Base-by-base conservation (phyloP, 2,329 filamentous ascomycete species). In the Bertia moriformis region DNA sequence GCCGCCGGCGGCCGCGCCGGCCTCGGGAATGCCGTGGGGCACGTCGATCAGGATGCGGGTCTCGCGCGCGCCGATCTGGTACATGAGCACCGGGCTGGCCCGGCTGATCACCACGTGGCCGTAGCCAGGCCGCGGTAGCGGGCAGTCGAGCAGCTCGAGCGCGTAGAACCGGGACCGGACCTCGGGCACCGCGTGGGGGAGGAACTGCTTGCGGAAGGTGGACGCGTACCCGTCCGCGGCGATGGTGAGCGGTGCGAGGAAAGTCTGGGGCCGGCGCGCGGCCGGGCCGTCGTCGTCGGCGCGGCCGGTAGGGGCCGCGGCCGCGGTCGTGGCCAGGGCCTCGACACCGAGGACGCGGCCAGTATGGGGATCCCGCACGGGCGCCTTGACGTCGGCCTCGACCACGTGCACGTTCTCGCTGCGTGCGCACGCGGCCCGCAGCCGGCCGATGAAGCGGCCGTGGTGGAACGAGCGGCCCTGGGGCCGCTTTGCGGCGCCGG, bases 41-140 rank as follows among this genome's bases (percentile, higher is more conserved):
- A 96, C 77, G 56, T 96, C 88, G 50, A 96, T 75, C 17, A 98
- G 72, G 12, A 82, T 83, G 46, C 91, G 78, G 1, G 91, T 98
- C 63, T 96, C 91, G 61, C 83, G 88, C 3, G 85, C 83, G 53
- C 91, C 89, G 55, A 98, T 98, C 62, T 96, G 91, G 66, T 98
- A 98, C 42, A 98, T 73, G 18, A 98, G 76, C 22, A 94, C 76
- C 0, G 77, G 66, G 44, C 58, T 67, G 36, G 74, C 71, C 45
- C 84, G 73, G 49, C 80, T 80, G 44, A 98, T 82, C 40, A 95
- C 68, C 46, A 98, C 89, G 58, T 93, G 87, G 15, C 89, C 91
- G 55, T 85, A 84, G 44, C 77, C 66, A 2, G 78, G 73, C 39
- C 72, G 67, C 2, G 87, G 85, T 7, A 96, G 72, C 18, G 78